These are phyloP conservation scores for Parathielavia appendiculata DNA, from an alignment of 495 filamentous ascomycete species.

Conservation along the genomic window DNA sequence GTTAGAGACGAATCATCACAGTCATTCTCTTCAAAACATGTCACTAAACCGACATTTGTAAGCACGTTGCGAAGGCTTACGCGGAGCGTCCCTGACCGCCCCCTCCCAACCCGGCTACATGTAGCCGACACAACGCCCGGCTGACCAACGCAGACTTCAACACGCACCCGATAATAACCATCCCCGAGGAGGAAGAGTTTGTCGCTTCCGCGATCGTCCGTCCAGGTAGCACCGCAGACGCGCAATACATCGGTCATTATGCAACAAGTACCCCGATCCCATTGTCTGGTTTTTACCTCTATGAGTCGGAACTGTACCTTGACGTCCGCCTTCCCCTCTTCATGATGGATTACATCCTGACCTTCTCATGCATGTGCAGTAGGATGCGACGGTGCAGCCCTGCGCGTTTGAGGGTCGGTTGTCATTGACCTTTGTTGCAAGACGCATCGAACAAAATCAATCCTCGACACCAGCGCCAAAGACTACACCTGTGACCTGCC, in stretches of 20 bases:
- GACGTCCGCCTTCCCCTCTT: no score
- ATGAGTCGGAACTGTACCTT: conserved; percentile 50
- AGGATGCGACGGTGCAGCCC: conserved; percentile 55
- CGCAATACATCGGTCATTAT: conserved; percentile 43
- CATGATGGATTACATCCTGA: no score
- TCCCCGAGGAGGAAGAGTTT: conserved; percentile 49
- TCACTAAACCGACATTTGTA: no score
- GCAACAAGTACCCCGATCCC: conserved; percentile 48
- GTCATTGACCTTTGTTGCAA: conserved; percentile 52
- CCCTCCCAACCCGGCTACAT: no score
- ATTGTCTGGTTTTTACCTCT: conserved; percentile 51
- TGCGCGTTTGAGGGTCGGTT: conserved; percentile 49
- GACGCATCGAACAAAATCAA: conserved; percentile 50
- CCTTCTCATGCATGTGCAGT: conserved; percentile 21
- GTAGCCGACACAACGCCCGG: no score
- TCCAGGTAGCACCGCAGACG: conserved; percentile 43
- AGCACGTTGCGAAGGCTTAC: no score
- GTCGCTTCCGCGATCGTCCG: conserved; percentile 49
- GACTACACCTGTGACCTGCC: conserved; percentile 46
- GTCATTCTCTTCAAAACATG: no score
- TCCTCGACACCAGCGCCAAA: conserved; percentile 51
- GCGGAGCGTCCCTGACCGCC: conserved; percentile 46
- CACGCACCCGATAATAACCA: conserved; percentile 51
- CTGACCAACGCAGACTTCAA: conserved; percentile 42
- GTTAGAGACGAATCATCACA: conserved; percentile 45